These are phyloP conservation scores for Lagenidium sp. DNA, from an alignment of 352 stramenopile genomes.

Conservation along the genomic window DNA sequence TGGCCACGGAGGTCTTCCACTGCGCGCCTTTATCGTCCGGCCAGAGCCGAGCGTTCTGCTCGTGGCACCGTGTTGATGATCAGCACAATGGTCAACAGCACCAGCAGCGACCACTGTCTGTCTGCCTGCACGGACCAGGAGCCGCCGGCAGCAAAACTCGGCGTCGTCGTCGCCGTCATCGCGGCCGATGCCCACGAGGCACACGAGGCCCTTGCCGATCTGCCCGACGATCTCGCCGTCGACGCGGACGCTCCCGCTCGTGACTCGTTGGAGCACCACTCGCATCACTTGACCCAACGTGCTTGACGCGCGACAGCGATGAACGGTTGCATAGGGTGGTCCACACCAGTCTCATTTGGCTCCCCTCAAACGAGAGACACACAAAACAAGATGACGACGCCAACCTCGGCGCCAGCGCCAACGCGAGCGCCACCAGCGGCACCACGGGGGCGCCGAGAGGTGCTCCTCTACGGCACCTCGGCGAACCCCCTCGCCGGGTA, in stretches of 20 bases:
- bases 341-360: no score
- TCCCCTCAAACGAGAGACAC: no score
- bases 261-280: constrained; percentile 75
- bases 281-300: no score
- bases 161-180: constrained; percentile 78
- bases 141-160: constrained; percentile 68
- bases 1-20: constrained; percentile 65
- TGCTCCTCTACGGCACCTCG: constrained; percentile 81
- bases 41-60: constrained; percentile 82
- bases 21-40: constrained; percentile 36
- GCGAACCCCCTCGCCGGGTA: constrained; percentile 73
- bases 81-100: no score
- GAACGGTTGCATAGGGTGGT: no score
- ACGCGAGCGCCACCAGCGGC: no score
- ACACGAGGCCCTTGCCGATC: constrained; percentile 72
- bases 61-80: no score
- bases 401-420: no score
- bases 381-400: no score
- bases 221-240: constrained; percentile 63
- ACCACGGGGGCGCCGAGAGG: constrained; percentile 16
- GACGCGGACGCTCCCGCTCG: constrained; percentile 68
- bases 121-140: constrained; percentile 34
- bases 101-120: background rate
- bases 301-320: no score
- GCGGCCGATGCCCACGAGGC: constrained; percentile 63